phyloP scores from a whole-genome alignment of 345 rosid genomes.

The Orychophragmus violaceus region DNA sequence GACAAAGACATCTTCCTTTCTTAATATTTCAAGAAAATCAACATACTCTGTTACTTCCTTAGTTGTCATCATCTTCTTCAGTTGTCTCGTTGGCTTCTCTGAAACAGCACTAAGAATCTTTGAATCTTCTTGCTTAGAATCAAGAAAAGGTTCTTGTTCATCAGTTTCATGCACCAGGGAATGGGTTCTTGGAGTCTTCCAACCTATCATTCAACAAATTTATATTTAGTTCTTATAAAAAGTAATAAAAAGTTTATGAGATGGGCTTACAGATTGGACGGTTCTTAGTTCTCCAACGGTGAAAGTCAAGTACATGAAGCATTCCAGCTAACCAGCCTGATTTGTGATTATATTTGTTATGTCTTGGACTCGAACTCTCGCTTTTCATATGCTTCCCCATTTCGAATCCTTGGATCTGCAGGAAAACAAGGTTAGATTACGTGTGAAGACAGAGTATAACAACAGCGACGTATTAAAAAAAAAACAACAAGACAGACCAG shows the following conservation, averaged over 20 bases:
- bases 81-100: neutral
- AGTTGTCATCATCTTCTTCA: conserved; percentile 19
- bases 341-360: conserved; percentile 34
- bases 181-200: conserved; percentile 29
- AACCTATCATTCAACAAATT: conserved; percentile 17
- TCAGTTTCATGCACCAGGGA: conserved; percentile 22
- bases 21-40: conserved; percentile 57
- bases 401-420: neutral
- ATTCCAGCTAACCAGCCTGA: conserved; percentile 56
- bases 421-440: neutral
- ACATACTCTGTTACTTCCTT: conserved; percentile 46
- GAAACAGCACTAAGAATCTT: conserved; percentile 2
- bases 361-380: conserved; percentile 28
- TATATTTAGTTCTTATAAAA: neutral
- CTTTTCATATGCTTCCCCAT: conserved; percentile 45
- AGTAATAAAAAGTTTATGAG: neutral
- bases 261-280: conserved; percentile 22
- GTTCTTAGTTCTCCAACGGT: conserved; percentile 39
- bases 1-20: conserved; percentile 47
- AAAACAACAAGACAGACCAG: neutral
- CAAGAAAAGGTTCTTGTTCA: conserved; percentile 19
- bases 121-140: neutral
- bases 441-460: conserved; percentile 11
- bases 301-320: conserved; percentile 53
- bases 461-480: neutral